Evolutionary conservation across 1,284 basidiomycete genomes (phyloP).

Genomic region (Anthracocystis setariae): DNA sequence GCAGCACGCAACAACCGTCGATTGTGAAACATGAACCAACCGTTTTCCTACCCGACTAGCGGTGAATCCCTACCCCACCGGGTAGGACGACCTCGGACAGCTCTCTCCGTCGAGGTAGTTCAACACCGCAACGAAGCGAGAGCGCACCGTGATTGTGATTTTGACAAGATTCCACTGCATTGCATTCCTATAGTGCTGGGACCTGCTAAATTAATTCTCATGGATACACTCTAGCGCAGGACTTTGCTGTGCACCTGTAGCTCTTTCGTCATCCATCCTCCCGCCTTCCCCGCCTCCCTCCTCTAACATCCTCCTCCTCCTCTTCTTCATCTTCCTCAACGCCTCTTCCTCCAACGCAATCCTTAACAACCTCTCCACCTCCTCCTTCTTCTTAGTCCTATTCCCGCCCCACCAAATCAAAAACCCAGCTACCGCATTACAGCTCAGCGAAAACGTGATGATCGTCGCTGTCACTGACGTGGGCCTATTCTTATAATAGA

Average conservation of each 20-base stretch:
- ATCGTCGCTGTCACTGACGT: slow-evolving; percentile 74
- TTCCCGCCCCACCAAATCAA: slow-evolving; percentile 82
- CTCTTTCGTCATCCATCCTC: neutral
- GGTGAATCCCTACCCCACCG: too few species aligned
- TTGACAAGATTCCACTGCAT: too few species aligned
- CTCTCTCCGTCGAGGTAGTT: too few species aligned
- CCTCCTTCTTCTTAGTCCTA: slow-evolving; percentile 79
- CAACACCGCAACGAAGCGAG: too few species aligned
- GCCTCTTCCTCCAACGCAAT: slow-evolving; percentile 73
- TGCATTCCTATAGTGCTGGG: too few species aligned
- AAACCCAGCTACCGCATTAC: slow-evolving; percentile 81
- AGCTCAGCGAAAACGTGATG: slow-evolving; percentile 80
- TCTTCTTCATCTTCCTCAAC: slow-evolving; percentile 43
- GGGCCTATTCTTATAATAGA: slow-evolving; percentile 70
- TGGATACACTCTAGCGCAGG: slow-evolving; percentile 28
- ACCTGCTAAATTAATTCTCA: slow-evolving; percentile 36
- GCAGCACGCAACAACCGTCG: too few species aligned
- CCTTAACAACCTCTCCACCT: slow-evolving; percentile 78
- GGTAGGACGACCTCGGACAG: too few species aligned
- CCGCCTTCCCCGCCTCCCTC: neutral
- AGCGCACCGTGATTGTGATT: too few species aligned
- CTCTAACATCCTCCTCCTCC: slow-evolving; percentile 8
- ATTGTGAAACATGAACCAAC: too few species aligned
- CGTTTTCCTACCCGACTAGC: too few species aligned
- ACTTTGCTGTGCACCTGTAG: slow-evolving; percentile 5